A percentile compares a stretch with the other conserved stretches of the same genome.
Conservation (phyloP, 176 grass and related monocot genomes). For the Tuctoria greenei region DNA sequence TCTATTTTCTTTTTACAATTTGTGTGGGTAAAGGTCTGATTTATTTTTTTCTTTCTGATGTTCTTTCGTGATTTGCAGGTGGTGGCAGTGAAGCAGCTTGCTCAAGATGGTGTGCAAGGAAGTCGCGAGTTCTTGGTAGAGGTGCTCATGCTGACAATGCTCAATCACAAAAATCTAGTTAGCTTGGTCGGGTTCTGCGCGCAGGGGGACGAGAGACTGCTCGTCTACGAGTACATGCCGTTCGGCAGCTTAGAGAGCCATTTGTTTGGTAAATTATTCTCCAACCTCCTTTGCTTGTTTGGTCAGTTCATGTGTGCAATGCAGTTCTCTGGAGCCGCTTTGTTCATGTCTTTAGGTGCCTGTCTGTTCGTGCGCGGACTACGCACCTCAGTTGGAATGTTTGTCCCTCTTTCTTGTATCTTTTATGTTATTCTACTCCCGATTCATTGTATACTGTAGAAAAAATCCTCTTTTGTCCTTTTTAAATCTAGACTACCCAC, state of each 20-base stretch:
- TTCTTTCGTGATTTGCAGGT: constrained; percentile 41
- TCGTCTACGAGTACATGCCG: constrained; percentile 96
- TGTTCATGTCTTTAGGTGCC: neutral
- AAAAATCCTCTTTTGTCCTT: neutral
- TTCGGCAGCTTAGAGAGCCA: constrained; percentile 87
- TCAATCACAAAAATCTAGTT: constrained; percentile 78
- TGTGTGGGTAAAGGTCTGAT: neutral
- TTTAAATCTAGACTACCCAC: neutral
- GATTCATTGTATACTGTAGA: neutral
- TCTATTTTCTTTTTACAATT: neutral
- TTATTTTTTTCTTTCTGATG: neutral
- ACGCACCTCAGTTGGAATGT: neutral
- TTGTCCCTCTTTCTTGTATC: neutral
- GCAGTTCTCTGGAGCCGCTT: neutral
- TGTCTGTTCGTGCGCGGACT: neutral
- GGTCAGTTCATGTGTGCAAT: neutral
- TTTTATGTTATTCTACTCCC: neutral
- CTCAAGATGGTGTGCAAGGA: constrained; percentile 66
- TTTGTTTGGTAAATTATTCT: constrained; percentile 63
- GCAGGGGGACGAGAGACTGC: constrained; percentile 86
- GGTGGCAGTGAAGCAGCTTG: constrained; percentile 92
- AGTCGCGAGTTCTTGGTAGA: constrained; percentile 92
- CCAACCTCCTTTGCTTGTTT: constrained; percentile 8
- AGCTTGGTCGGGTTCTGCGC: constrained; percentile 80
- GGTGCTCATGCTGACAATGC: constrained; percentile 82